These are phyloP conservation scores for Nectriaceae sp. DNA, from an alignment of 2,329 filamentous ascomycete genomes.

Conservation along the genomic window DNA sequence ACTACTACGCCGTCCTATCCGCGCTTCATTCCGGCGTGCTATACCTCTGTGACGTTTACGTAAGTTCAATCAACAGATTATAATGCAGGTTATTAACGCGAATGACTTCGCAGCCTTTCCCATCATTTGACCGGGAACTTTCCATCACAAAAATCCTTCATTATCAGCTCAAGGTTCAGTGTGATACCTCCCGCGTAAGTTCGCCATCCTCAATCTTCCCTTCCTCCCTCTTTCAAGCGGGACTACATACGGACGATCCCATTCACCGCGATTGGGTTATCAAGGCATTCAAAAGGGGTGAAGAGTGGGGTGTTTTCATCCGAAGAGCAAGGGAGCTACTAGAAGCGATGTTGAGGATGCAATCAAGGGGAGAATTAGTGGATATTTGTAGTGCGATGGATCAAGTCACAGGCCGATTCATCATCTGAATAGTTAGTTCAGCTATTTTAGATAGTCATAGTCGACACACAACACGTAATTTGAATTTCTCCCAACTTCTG, in stretches of 20 bases:
- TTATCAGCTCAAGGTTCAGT: slow-evolving; percentile 10
- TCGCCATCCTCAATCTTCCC: slow-evolving; percentile 17
- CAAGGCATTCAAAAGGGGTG: slow-evolving; percentile 6
- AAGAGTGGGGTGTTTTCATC: slow-evolving; percentile 13
- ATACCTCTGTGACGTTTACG: slow-evolving; percentile 14
- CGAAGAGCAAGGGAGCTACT: slow-evolving; percentile 11
- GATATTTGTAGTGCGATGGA: slow-evolving; percentile 15
- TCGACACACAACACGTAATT: no score
- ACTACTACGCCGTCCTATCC: slow-evolving; percentile 10
- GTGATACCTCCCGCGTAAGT: slow-evolving; percentile 8
- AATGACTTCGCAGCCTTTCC: slow-evolving; percentile 7
- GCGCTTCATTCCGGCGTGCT: slow-evolving; percentile 14
- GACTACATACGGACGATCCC: slow-evolving; percentile 9
- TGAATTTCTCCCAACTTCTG: no score
- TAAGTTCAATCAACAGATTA: background rate
- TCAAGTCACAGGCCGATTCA: slow-evolving; percentile 12
- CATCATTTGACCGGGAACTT: slow-evolving; percentile 6
- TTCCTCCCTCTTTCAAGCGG: slow-evolving; percentile 12
- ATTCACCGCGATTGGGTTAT: slow-evolving; percentile 16
- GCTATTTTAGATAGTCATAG: no score
- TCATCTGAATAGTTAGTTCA: slow-evolving; percentile 11
- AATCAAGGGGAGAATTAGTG: background rate
- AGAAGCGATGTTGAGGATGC: slow-evolving; percentile 10
- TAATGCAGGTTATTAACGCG: background rate
- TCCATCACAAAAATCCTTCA: slow-evolving; percentile 10